These are phyloP conservation scores for Pyrus pyrifolia DNA, from an alignment of 306 rosid species.

Conservation along the genomic window DNA sequence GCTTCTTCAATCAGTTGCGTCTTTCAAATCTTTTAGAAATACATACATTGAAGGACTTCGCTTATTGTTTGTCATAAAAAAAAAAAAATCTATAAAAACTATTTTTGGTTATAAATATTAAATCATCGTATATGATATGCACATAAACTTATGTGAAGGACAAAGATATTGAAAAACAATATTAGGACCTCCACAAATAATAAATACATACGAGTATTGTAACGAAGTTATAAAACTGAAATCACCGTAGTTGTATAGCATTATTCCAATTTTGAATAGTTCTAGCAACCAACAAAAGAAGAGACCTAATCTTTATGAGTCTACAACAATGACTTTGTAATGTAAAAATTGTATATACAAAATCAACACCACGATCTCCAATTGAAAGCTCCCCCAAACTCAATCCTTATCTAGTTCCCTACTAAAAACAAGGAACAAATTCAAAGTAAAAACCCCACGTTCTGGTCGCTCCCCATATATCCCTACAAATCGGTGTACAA, in stretches of 20 bases:
- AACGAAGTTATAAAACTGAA: neutral
- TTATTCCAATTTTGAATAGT: neutral
- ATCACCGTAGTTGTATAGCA: neutral
- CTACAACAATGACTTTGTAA: neutral
- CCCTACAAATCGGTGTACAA: neutral
- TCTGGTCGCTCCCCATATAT: neutral
- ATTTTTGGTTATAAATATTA: no score
- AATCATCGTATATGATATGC: no score
- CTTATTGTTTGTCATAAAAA: no score
- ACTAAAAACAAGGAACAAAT: neutral
- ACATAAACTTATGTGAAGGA: neutral
- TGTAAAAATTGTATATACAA: slow-evolving; percentile 26
- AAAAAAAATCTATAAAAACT: neutral
- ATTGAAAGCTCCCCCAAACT: neutral
- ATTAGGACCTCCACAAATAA: neutral
- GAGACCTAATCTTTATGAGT: neutral
- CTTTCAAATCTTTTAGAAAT: neutral
- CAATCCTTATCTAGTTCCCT: slow-evolving; percentile 23
- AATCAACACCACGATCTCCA: slow-evolving; percentile 18
- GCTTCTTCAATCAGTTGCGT: no score
- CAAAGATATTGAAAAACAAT: neutral
- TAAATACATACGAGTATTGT: no score
- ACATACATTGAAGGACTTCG: no score
- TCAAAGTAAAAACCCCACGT: neutral
- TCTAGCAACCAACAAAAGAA: neutral